Conservation (phyloP, 306 rosid species). For the Lathyrus sativus region DNA sequence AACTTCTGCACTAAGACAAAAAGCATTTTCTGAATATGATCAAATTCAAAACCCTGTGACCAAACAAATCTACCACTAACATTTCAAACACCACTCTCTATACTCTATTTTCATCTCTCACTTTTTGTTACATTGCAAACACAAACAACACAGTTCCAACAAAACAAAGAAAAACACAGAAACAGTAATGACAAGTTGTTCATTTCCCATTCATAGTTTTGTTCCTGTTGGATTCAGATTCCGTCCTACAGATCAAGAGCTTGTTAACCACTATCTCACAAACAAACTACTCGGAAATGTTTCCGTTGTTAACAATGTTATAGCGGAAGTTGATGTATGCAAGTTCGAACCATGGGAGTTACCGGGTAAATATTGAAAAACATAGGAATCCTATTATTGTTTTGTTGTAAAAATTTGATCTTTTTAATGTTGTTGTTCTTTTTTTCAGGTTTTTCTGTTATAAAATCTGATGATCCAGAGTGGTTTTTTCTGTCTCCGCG, state of each 20-base stretch:
- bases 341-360: slow-evolving; percentile 58
- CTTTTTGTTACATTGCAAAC: neutral
- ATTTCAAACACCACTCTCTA: neutral
- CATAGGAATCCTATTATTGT: neutral
- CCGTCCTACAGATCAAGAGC: slow-evolving; percentile 70
- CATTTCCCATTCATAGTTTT: neutral
- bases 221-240: slow-evolving; percentile 63
- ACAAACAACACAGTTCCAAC: neutral
- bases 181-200: slow-evolving; percentile 22
- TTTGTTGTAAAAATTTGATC: neutral
- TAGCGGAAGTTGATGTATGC: slow-evolving; percentile 56
- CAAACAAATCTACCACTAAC: too few relatives aligned
- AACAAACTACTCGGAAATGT: slow-evolving; percentile 42
- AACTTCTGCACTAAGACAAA: too few relatives aligned
- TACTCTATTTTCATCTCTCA: neutral
- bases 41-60: too few relatives aligned
- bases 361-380: slow-evolving; percentile 39
- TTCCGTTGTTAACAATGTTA: neutral
- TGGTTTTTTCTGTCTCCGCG: slow-evolving; percentile 66
- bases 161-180: too few relatives aligned
- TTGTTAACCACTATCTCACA: slow-evolving; percentile 50
- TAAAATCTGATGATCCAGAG: slow-evolving; percentile 46
- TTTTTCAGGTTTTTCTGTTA: slow-evolving; percentile 36
- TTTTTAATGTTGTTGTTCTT: neutral
- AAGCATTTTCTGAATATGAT: too few relatives aligned